A percentile compares a stretch with the other conserved stretches of the same genome.
Conservation (phyloP, 2,329 filamentous ascomycete genomes). For the Fusarium sp. region DNA sequence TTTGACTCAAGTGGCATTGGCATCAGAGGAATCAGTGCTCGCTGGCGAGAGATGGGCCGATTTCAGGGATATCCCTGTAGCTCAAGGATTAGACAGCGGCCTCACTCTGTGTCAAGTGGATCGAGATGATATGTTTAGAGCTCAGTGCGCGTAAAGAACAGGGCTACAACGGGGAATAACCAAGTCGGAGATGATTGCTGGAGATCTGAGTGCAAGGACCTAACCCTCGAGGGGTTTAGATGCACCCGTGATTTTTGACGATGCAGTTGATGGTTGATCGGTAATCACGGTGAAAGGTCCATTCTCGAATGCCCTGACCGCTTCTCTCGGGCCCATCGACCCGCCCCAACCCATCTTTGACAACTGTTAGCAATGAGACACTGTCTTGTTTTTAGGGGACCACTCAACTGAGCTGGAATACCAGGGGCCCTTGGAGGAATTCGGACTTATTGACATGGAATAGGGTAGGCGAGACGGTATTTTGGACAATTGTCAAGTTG, state of each 20-base stretch:
- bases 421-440: constrained; percentile 13
- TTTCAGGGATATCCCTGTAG: constrained; percentile 29
- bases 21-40: constrained; percentile 39
- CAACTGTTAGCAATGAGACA: constrained; percentile 39
- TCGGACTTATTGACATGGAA: constrained; percentile 18
- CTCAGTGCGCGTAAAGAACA: constrained; percentile 1
- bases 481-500: not conserved
- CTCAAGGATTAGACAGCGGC: constrained; percentile 23
- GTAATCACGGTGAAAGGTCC: constrained; percentile 30
- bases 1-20: constrained; percentile 30
- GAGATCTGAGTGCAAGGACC: constrained; percentile 23
- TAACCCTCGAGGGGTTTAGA: constrained; percentile 11
- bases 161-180: constrained; percentile 19
- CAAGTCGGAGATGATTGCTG: constrained; percentile 4
- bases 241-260: constrained; percentile 34
- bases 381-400: constrained; percentile 21
- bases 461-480: constrained; percentile 26
- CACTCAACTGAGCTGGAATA: constrained; percentile 1
- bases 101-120: constrained; percentile 36
- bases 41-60: constrained; percentile 32
- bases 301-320: constrained; percentile 38
- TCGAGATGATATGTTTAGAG: constrained; percentile 20
- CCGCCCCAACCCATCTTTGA: constrained; percentile 34
- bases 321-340: constrained; percentile 28
- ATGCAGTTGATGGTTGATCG: constrained; percentile 23